Evolutionary conservation across 805 yeast species (phyloP), one percentile per base, ranked within the genome.

Genomic region (Wickerhamiella nectarea): DNA sequence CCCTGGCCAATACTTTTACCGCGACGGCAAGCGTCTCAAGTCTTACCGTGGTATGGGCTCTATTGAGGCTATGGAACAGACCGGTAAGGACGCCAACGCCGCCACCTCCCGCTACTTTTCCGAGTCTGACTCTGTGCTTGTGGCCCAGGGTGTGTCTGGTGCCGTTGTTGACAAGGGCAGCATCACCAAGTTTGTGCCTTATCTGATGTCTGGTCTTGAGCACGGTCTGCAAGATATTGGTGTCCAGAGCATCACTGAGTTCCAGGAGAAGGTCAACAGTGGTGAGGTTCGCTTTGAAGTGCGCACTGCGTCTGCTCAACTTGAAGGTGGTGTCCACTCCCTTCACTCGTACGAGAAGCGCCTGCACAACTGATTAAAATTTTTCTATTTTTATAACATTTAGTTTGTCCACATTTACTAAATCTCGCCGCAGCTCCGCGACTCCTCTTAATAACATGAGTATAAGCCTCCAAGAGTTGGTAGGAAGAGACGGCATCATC

Each of bases 21-120:
- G 94, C 63, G 98, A 91, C 61, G 98, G 98, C 63, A 79, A 91
- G 74, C 82, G 98, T 70, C 77, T 91, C 66, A 91, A 91, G 76
- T 68, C 85, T 49, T 91, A 91, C 76, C 80, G 98, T 71, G 98
- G 98, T 71, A 91, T 91, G 98, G 98, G 98, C 57, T 89, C 97
- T 34, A 79, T 91, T 57, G 98, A 89, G 65, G 98, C 98, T 54
- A 89, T 89, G 97, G 89, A 87, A 74, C 68, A 74, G 64, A 84
- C 96, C 51, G 77, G 78, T 54, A 73, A 71, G 58, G 76, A 76
- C 63, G 95, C 94, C 58, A 91, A 91, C 61, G 98, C 98, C 45
- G 89, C 98, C 39, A 85, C 98, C 50, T 86, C 96, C 37, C 82
- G 98, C 69, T 91, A 91, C 74, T 91, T 91, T 68, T 85, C 95